phyloP scores from a whole-genome alignment of 2,329 filamentous ascomycete species.

The Colletotrichum sublineola region DNA sequence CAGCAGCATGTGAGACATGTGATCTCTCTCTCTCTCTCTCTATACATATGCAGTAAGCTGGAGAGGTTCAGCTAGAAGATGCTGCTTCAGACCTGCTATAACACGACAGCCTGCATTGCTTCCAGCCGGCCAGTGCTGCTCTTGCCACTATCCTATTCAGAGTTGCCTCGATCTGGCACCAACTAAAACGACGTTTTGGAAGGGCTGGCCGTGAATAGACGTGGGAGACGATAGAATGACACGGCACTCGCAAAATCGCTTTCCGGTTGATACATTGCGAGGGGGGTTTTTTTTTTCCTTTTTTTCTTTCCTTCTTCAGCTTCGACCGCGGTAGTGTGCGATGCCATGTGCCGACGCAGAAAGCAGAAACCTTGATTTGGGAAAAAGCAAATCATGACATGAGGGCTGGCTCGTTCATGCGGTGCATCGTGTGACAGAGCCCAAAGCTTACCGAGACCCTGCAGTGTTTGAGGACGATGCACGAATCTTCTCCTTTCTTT shows the following conservation, averaged over 20 bases:
- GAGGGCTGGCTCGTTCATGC: constrained; percentile 8
- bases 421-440: constrained; percentile 21
- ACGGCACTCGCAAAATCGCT: background rate
- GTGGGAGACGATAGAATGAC: background rate
- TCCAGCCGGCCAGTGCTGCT: background rate
- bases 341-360: constrained; percentile 27
- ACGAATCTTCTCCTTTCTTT: constrained; percentile 11
- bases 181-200: constrained; percentile 1
- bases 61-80: too few species aligned
- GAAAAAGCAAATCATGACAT: background rate
- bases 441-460: constrained; percentile 16
- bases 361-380: constrained; percentile 25
- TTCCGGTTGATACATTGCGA: background rate
- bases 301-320: background rate
- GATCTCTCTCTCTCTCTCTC: too few species aligned
- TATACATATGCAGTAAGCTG: too few species aligned
- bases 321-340: background rate
- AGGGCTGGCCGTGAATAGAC: constrained; percentile 22
- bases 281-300: background rate
- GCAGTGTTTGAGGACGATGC: constrained; percentile 4
- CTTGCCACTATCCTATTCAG: too few species aligned
- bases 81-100: background rate
- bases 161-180: too few species aligned
- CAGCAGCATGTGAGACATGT: too few species aligned
- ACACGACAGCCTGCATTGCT: constrained; percentile 3